A percentile compares a stretch with the other conserved stretches of the same genome.
Evolutionary conservation across 1,284 basidiomycete genomes (phyloP).

Genomic region (Trametes pubescens): DNA sequence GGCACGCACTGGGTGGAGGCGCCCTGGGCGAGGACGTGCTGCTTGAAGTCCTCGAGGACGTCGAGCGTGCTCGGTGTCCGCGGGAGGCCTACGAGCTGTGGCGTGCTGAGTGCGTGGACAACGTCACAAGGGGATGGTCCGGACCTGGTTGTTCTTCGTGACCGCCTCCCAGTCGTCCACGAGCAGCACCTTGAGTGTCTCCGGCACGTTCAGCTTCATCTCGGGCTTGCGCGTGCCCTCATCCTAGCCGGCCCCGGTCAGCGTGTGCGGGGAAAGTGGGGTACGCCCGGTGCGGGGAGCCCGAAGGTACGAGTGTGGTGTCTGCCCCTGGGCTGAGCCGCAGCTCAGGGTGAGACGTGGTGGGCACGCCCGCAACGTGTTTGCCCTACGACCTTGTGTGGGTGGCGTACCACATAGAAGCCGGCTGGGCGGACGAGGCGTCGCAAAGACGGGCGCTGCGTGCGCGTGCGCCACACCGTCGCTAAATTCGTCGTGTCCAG

Average conservation of each 20-base stretch:
- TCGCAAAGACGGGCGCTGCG: too few relatives aligned
- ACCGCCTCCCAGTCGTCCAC: slow-evolving; percentile 99
- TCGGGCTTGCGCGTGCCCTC: slow-evolving; percentile 82
- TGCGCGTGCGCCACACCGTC: too few relatives aligned
- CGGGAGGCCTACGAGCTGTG: slow-evolving; percentile 86
- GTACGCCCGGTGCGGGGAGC: too few relatives aligned
- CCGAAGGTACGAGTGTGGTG: too few relatives aligned
- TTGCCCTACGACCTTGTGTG: too few relatives aligned
- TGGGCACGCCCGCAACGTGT: too few relatives aligned
- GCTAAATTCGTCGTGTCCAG: too few relatives aligned
- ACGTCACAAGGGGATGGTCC: slow-evolving; percentile 29
- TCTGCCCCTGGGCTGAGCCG: too few relatives aligned
- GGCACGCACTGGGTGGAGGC: slow-evolving; percentile 58
- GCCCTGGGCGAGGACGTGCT: slow-evolving; percentile 61
- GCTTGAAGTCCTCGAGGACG: slow-evolving; percentile 83
- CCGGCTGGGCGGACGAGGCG: too few relatives aligned
- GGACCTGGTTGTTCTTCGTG: slow-evolving; percentile 92
- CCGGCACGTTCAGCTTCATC: slow-evolving; percentile 91
- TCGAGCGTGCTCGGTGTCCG: slow-evolving; percentile 83
- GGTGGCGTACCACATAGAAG: too few relatives aligned
- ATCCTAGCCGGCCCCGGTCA: slow-evolving; percentile 50
- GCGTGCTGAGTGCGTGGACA: not conserved
- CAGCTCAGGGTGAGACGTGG: too few relatives aligned
- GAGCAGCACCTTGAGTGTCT: slow-evolving; percentile 86
- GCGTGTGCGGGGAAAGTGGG: not conserved